These are phyloP conservation scores for Cryomyces minteri DNA, from an alignment of 495 filamentous ascomycete species.

Conservation along the genomic window DNA sequence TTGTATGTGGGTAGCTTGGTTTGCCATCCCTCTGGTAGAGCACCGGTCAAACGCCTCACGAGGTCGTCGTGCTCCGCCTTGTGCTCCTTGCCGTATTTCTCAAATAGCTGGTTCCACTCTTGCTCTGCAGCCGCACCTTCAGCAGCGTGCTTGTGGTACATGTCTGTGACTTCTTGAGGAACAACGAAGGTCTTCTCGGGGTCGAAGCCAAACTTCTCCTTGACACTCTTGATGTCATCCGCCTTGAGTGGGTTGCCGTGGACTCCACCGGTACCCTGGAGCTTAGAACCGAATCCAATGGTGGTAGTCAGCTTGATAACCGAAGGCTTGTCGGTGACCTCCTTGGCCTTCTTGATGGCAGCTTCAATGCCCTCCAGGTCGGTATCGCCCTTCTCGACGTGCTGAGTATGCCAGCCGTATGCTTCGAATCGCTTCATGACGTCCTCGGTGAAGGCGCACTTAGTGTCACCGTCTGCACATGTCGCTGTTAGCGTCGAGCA, in stretches of 20 bases:
- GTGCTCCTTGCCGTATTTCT: constrained; percentile 65
- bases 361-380: constrained; percentile 77
- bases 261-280: constrained; percentile 84
- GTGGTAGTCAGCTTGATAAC: constrained; percentile 95
- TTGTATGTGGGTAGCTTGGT: constrained; percentile 87
- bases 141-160: constrained; percentile 63
- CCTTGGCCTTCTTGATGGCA: constrained; percentile 68
- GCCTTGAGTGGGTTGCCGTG: constrained; percentile 90
- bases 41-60: constrained; percentile 56
- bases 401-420: constrained; percentile 89
- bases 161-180: constrained; percentile 84
- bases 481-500: constrained; percentile 14
- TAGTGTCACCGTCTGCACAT: constrained; percentile 70
- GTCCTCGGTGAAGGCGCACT: constrained; percentile 92
- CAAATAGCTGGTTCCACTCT: constrained; percentile 88
- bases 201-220: constrained; percentile 89
- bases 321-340: constrained; percentile 87
- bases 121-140: constrained; percentile 79
- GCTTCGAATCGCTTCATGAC: constrained; percentile 89
- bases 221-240: constrained; percentile 81
- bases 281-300: constrained; percentile 91
- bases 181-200: constrained; percentile 87
- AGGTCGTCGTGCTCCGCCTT: constrained; percentile 65
- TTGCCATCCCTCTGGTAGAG: constrained; percentile 95
- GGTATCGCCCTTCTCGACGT: constrained; percentile 78